Conservation (phyloP, 495 filamentous ascomycete species). For the Echria macrotheca region DNA sequence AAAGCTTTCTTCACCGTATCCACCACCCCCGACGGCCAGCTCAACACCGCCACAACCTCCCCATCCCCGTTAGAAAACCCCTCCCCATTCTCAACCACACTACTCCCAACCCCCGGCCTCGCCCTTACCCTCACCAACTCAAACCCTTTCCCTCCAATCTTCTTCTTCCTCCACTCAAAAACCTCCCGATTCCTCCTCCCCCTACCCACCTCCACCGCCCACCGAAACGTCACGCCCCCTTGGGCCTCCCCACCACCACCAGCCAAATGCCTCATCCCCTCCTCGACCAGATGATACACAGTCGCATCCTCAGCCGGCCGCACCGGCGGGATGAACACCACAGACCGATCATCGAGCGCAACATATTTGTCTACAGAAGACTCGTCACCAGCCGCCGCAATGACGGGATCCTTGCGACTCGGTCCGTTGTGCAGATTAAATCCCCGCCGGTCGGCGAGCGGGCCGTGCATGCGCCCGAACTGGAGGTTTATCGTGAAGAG, state of each 20-base stretch:
- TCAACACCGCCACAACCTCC: not conserved
- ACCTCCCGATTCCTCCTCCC: no score
- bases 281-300: not conserved
- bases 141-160: conserved; percentile 9
- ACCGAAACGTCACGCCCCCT: conserved; percentile 6
- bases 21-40: not conserved
- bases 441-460: conserved; percentile 4
- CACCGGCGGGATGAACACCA: not conserved
- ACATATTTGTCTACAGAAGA: not conserved
- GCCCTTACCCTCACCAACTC: conserved; percentile 9
- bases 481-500: conserved; percentile 3
- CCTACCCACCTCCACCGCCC: conserved; percentile 5
- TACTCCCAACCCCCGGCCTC: not conserved
- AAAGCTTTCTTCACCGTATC: not conserved
- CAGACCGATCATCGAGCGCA: not conserved
- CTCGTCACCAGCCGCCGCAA: conserved; percentile 10
- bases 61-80: not conserved
- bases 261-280: not conserved
- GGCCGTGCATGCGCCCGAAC: not conserved
- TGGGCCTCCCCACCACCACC: not conserved
- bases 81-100: not conserved
- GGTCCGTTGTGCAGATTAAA: conserved; percentile 7
- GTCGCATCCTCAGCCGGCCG: no score
- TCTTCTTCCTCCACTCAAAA: no score
- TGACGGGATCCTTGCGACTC: not conserved